Evolutionary conservation across 2,329 filamentous ascomycete species (phyloP).

Genomic region (Phyllosticta citribraziliensis): DNA sequence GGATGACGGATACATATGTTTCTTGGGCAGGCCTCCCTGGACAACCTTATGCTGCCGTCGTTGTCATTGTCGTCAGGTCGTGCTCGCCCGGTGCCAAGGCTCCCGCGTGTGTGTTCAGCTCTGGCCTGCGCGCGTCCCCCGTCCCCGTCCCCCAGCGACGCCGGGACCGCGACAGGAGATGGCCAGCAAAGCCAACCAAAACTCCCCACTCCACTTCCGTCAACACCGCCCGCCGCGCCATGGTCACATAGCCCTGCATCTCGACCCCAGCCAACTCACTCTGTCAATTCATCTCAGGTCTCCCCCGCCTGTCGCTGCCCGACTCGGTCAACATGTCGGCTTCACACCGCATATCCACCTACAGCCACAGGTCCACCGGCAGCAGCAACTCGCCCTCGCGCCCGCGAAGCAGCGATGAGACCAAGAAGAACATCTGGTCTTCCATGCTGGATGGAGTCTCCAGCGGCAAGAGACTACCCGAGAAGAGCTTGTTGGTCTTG

Average conservation of each 20-base stretch:
- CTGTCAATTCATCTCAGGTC: conserved; percentile 1
- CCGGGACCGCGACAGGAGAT: conserved; percentile 9
- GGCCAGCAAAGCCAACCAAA: conserved; percentile 1
- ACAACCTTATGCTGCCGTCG: not conserved
- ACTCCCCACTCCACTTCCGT: conserved; percentile 3
- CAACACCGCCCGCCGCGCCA: conserved; percentile 1
- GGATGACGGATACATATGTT: not conserved
- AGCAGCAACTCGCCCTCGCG: conserved; percentile 16
- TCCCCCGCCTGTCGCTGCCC: conserved; percentile 1
- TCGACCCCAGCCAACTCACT: not conserved
- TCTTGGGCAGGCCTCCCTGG: not conserved
- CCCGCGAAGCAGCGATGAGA: conserved; percentile 48
- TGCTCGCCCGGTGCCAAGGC: not conserved
- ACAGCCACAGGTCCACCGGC: conserved; percentile 9
- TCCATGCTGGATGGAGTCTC: conserved; percentile 86
- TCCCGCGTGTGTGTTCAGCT: not conserved
- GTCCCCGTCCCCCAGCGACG: conserved; percentile 1
- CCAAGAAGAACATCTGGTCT: conserved; percentile 85
- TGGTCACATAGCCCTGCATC: conserved; percentile 4
- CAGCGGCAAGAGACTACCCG: conserved; percentile 78
- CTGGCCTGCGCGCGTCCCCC: conserved; percentile 1
- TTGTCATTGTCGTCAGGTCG: not conserved
- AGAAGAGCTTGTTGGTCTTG: conserved; percentile 83
- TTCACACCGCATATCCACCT: conserved; percentile 9
- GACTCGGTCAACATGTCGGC: conserved; percentile 6